phyloP scores from a whole-genome alignment of 108 stramenopile genomes.

The Pseudonitzschia pungens region DNA sequence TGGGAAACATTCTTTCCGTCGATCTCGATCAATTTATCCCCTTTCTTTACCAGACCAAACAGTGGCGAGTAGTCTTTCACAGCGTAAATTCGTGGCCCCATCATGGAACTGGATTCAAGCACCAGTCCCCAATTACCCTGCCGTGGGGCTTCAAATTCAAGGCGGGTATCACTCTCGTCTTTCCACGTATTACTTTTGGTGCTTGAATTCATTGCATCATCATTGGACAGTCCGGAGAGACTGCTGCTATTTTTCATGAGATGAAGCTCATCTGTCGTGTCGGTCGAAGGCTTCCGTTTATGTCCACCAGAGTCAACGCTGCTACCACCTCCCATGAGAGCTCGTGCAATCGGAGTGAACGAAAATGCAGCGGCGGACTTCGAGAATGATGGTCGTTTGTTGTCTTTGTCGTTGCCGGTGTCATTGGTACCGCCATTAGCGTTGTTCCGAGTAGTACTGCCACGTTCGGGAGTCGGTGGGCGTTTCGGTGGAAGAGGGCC shows the following conservation, averaged over 20 bases:
- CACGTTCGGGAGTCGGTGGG: conserved; percentile 11
- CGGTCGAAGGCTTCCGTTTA: conserved; percentile 4
- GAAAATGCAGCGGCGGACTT: background rate
- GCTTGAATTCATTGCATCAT: background rate
- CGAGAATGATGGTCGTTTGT: background rate
- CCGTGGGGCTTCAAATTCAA: conserved; percentile 37
- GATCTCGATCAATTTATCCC: conserved; percentile 61
- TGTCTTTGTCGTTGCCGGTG: background rate
- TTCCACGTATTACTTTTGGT: background rate
- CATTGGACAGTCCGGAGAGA: background rate
- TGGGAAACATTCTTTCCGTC: conserved; percentile 49
- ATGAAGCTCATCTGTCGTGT: background rate
- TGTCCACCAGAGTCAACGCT: conserved; percentile 3
- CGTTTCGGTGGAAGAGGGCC: background rate
- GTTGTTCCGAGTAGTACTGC: background rate
- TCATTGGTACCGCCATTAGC: background rate
- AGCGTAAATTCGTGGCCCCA: conserved; percentile 37
- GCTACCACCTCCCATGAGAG: background rate
- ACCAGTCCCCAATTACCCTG: conserved; percentile 44
- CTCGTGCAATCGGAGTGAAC: background rate
- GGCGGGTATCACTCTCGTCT: background rate
- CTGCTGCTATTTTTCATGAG: conserved; percentile 5
- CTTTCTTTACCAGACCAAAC: conserved; percentile 38
- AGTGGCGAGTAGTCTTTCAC: conserved; percentile 60
- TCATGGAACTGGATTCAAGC: conserved; percentile 19